phyloP scores from a whole-genome alignment of 306 rosid species.

The Hippophae tibetana region DNA sequence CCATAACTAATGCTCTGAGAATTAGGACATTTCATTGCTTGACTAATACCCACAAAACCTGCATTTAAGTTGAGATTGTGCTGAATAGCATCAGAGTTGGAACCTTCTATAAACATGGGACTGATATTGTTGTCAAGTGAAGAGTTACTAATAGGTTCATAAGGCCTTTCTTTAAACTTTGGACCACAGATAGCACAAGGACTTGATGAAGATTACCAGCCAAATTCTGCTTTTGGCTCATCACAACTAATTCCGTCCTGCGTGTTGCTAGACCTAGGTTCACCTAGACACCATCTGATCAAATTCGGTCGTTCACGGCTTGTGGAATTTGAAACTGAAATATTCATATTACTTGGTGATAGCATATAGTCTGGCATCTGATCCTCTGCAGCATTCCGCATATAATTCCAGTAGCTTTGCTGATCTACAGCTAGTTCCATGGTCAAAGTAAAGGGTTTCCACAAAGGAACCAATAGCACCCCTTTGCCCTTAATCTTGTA shows the following conservation, averaged over 20 bases:
- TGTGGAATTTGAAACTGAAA: slow-evolving; percentile 40
- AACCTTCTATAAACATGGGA: slow-evolving; percentile 37
- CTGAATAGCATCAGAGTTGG: slow-evolving; percentile 41
- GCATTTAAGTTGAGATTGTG: slow-evolving; percentile 62
- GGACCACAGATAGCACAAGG: slow-evolving; percentile 39
- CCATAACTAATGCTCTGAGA: slow-evolving; percentile 50
- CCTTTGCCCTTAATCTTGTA: slow-evolving; percentile 90
- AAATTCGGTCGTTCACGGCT: slow-evolving; percentile 52
- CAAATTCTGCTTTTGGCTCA: slow-evolving; percentile 64
- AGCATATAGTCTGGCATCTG: slow-evolving; percentile 46
- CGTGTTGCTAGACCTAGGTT: slow-evolving; percentile 66
- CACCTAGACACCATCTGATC: slow-evolving; percentile 77
- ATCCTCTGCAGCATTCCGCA: slow-evolving; percentile 49
- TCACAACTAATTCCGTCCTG: slow-evolving; percentile 35
- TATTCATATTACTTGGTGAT: slow-evolving; percentile 47
- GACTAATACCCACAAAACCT: slow-evolving; percentile 37
- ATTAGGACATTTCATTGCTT: slow-evolving; percentile 36
- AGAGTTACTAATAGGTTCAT: slow-evolving; percentile 42
- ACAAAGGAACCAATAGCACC: slow-evolving; percentile 71
- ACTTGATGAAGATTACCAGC: slow-evolving; percentile 52
- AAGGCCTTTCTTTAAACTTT: slow-evolving; percentile 41
- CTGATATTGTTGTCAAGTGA: slow-evolving; percentile 43
- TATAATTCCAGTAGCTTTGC: slow-evolving; percentile 59
- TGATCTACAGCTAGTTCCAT: slow-evolving; percentile 59
- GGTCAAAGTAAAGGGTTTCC: slow-evolving; percentile 73